Evolutionary conservation across 345 rosid genomes (phyloP), one percentile per base, ranked within the genome.

Genomic region (Corymbia maculata): DNA sequence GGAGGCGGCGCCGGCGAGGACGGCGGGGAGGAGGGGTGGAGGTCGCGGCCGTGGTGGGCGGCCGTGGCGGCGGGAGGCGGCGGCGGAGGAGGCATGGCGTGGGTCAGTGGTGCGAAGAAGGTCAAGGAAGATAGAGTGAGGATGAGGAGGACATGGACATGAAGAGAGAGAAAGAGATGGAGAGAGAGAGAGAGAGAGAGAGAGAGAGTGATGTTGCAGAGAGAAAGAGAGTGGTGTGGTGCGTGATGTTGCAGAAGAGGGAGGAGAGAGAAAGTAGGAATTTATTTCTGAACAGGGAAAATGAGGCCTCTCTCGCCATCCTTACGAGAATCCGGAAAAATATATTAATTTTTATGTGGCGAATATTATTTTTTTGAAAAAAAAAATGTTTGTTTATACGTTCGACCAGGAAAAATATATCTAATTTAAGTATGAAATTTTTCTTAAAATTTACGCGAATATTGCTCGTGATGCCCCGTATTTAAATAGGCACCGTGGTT

Each of bases 1-100:
- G 68, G 93, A 88, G 47, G 93, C 61, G 26, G 92, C 84, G 55
- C 92, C 50, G 91, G 91, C 32, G 88, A 51, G 59, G 79, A 61
- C 64, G 94, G 88, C 85, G 61, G 75, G 82, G 49, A 75, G 45
- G 45, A 16, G 16, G 51, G 50, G 75, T 30, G 49, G 79, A 64
- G 26, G 80, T 17, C 80, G 82, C 64, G 85, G 44, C 13, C 87
- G 50, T 87, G 70, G 52, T 36, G 80, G 45, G 24, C 14, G 57
- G 59, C 13, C 12, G 50, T 26, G 44, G 44, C 22, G 6, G 75
- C 19, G 4, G 7, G 17, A 15, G 75, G 79, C 1, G 21, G 42
- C 64, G 79, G 6, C 2, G 45, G 45, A 2, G 45, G 44, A 9
- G 13, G 47, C 80, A 36, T 36, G 80, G 80, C 21, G 24, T 3